These are phyloP conservation scores for Bipolaris bicolor DNA, from an alignment of 2,329 filamentous ascomycete genomes.

Conservation along the genomic window DNA sequence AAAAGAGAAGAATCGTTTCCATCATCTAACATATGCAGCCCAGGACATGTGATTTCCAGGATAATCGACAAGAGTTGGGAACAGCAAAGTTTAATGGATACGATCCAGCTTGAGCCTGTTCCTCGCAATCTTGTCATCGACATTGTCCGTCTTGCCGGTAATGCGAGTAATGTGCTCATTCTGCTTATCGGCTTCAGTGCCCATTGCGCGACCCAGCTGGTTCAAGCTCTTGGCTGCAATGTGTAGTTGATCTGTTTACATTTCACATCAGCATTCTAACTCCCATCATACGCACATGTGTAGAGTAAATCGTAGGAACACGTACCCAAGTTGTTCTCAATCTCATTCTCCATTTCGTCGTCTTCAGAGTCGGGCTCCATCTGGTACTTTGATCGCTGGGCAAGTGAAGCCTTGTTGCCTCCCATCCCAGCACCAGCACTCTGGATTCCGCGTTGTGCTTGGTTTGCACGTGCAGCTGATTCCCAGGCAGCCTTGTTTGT, in stretches of 20 bases:
- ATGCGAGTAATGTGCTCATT: constrained; percentile 80
- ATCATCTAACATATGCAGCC: neutral
- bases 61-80: neutral
- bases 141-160: constrained; percentile 80
- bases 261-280: neutral
- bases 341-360: constrained; percentile 68
- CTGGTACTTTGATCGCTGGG: constrained; percentile 45
- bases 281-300: neutral
- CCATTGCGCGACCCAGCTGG: constrained; percentile 73
- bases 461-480: constrained; percentile 34
- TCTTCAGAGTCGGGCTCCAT: constrained; percentile 51
- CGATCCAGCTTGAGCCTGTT: constrained; percentile 75
- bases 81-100: constrained; percentile 53
- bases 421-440: constrained; percentile 14
- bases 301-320: neutral
- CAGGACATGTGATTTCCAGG: neutral
- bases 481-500: constrained; percentile 60
- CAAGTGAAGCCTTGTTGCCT: constrained; percentile 33
- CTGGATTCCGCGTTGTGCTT: constrained; percentile 23
- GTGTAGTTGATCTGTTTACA: constrained; percentile 57
- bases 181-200: constrained; percentile 75
- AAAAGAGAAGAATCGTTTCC: neutral
- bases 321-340: constrained; percentile 54
- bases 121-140: constrained; percentile 77
- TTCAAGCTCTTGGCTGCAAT: constrained; percentile 73